Evolutionary conservation across 176 grass and related monocot genomes (phyloP), one percentile per base, ranked within the genome.

Genomic region (Hsuehochloa calcarea): DNA sequence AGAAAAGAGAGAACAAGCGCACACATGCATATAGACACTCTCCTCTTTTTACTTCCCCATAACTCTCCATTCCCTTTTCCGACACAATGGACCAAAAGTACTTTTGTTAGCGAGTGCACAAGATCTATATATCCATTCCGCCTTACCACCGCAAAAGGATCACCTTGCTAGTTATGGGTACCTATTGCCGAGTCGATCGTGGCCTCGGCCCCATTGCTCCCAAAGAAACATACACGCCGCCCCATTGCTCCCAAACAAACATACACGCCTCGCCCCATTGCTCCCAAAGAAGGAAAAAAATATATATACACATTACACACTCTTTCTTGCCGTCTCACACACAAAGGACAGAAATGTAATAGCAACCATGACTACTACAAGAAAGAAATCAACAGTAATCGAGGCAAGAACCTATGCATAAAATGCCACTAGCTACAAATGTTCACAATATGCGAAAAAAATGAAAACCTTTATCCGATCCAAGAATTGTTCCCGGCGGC

Each of bases 161-260:
- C 80, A 81, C 70, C 69, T 89, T 87, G 61, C 87, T 87, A 87
- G 87, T 89, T 89, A 84, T 81, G 87, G 80, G 89, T 82, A 89
- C 66, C 78, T 86, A 83, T 80, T 43, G 72, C 10, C 31, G 51
- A 77, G 63, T 67, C 56, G 70, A 70, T 80, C 68, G 75, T 90
- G 81, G 35, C 75, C 63, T 80, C 79, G 68, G 74, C 63, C 47
- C 80, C 79, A 62, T 68, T 86, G 78, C 83, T 83, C 80, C 79
- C 80, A n/a, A n/a, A 90, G 80, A 90, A 79, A 76, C 80, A 67
- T 35, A 75, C 68, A 84, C 17, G 12, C 49, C 61, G 75, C 79
- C n/a, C n/a, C n/a, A n/a, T n/a, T n/a, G n/a, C n/a, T n/a, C n/a
- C n/a, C n/a, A n/a, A n/a, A n/a, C n/a, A n/a, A n/a, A n/a, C n/a